phyloP scores from a whole-genome alignment of 1,139 yeast species.

The Hemisphaericaspora lyxosophila region DNA sequence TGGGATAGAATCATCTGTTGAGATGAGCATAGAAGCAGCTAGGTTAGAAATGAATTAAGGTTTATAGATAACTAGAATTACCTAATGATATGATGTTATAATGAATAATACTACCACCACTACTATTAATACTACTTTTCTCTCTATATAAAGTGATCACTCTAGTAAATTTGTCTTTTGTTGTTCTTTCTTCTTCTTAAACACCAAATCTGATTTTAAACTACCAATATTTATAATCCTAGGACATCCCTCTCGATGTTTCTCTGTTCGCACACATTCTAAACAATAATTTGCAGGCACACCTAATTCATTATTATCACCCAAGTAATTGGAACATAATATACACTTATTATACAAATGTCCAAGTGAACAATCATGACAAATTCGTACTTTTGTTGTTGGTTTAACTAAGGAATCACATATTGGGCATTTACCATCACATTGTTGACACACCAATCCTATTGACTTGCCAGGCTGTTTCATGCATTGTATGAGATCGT shows the following conservation, averaged over 20 bases:
- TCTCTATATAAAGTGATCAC: conserved; percentile 2
- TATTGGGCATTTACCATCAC: conserved; percentile 90
- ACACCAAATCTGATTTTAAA: conserved; percentile 65
- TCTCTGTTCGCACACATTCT: conserved; percentile 80
- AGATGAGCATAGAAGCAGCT: conserved; percentile 31
- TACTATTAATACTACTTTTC: no score
- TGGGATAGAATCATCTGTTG: conserved; percentile 38
- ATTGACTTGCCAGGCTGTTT: conserved; percentile 76
- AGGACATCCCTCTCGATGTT: conserved; percentile 93
- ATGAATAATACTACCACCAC: background rate
- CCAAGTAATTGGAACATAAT: conserved; percentile 59
- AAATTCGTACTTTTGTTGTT: conserved; percentile 65
- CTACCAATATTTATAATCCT: conserved; percentile 78
- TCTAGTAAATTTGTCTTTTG: conserved; percentile 5
- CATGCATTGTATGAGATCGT: conserved; percentile 81
- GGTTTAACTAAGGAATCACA: conserved; percentile 90
- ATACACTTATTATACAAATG: conserved; percentile 65
- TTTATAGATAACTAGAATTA: conserved; percentile 9
- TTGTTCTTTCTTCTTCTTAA: conserved; percentile 42
- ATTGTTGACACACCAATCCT: conserved; percentile 75
- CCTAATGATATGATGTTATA: background rate
- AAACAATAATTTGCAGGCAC: conserved; percentile 79
- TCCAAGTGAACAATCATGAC: conserved; percentile 85
- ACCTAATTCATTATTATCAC: conserved; percentile 44
- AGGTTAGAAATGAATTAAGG: conserved; percentile 15